phyloP scores from a whole-genome alignment of 1,139 yeast species.

The Blastobotrys elegans region DNA sequence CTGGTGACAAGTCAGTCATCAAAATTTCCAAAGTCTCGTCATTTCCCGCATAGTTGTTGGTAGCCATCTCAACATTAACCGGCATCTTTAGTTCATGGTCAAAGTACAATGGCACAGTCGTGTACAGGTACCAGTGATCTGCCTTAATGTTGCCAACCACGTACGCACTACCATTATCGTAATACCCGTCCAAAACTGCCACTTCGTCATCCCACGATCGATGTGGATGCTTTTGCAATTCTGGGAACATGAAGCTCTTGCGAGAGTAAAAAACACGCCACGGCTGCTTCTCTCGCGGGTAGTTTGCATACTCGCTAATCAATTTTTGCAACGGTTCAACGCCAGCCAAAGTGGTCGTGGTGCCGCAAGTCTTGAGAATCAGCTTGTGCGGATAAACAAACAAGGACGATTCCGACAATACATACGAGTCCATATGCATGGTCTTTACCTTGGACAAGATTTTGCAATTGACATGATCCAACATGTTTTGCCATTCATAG shows the following conservation, averaged over 20 bases:
- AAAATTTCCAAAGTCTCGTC: constrained; percentile 86
- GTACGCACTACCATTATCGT: constrained; percentile 58
- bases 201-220: constrained; percentile 83
- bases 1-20: constrained; percentile 78
- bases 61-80: not conserved
- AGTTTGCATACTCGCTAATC: constrained; percentile 45
- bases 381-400: constrained; percentile 85
- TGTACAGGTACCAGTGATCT: constrained; percentile 89
- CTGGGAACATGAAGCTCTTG: constrained; percentile 90
- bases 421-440: constrained; percentile 67
- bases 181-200: constrained; percentile 49
- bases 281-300: constrained; percentile 36
- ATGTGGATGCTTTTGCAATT: constrained; percentile 75
- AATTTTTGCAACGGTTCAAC: constrained; percentile 57
- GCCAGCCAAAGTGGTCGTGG: constrained; percentile 85
- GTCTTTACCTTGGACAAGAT: constrained; percentile 75
- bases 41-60: constrained; percentile 16
- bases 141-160: constrained; percentile 74
- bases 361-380: constrained; percentile 91
- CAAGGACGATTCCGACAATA: constrained; percentile 83
- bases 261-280: constrained; percentile 82
- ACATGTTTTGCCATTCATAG: constrained; percentile 61
- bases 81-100: constrained; percentile 17
- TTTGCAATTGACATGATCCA: constrained; percentile 84
- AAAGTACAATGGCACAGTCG: constrained; percentile 43